These are phyloP conservation scores for Cladophialophora psammophila DNA, from an alignment of 2,329 filamentous ascomycete species.

Conservation along the genomic window DNA sequence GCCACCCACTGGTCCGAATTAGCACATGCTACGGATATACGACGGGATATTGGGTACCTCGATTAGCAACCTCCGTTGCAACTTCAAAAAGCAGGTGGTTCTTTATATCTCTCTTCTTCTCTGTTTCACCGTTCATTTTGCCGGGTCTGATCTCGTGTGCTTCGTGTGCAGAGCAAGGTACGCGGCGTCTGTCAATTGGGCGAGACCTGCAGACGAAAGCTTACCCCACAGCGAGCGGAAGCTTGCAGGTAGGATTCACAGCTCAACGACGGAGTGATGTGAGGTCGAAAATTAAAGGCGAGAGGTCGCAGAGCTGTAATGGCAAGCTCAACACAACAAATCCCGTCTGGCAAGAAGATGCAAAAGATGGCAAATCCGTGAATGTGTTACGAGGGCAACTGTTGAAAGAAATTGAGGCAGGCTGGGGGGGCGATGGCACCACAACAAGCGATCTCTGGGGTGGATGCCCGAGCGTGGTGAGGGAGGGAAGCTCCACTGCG, in stretches of 20 bases:
- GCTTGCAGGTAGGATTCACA: slow-evolving; percentile 24
- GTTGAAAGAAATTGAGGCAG: slow-evolving; percentile 34
- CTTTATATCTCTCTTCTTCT: slow-evolving; percentile 75
- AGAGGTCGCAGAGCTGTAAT: slow-evolving; percentile 5
- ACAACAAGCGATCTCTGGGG: slow-evolving; percentile 24
- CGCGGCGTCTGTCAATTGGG: slow-evolving; percentile 2
- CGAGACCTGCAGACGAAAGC: slow-evolving; percentile 18
- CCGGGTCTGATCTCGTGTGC: slow-evolving; percentile 10
- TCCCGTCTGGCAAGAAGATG: not conserved
- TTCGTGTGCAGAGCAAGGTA: not conserved
- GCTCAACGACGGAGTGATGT: slow-evolving; percentile 7
- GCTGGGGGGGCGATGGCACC: slow-evolving; percentile 33
- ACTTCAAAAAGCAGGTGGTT: slow-evolving; percentile 97
- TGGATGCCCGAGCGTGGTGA: slow-evolving; percentile 13
- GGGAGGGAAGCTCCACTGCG: slow-evolving; percentile 11
- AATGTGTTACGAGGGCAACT: slow-evolving; percentile 17
- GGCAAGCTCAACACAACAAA: slow-evolving; percentile 9
- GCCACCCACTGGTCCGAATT: slow-evolving; percentile 74
- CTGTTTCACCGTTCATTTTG: slow-evolving; percentile 40
- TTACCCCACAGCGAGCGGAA: slow-evolving; percentile 36
- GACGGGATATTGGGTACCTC: slow-evolving; percentile 64
- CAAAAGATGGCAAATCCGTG: slow-evolving; percentile 15
- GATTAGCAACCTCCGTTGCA: slow-evolving; percentile 95
- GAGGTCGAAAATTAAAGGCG: slow-evolving; percentile 2
- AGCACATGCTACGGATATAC: slow-evolving; percentile 35